Conservation (phyloP, 228 moss, liverwort and hornwort genomes). For the Sphagnum fallax region DNA sequence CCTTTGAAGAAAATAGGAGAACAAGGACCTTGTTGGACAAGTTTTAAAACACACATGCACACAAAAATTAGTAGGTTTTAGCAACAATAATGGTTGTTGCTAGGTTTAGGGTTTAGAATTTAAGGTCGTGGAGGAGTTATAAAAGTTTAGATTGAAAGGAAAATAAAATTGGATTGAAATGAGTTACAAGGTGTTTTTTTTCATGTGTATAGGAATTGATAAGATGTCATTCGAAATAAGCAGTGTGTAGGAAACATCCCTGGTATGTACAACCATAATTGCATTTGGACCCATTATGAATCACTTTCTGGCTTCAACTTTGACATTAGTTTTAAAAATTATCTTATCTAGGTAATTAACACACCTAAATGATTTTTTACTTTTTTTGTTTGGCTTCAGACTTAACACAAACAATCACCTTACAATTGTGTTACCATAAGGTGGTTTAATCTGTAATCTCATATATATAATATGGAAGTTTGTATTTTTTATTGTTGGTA, state of each 20-base stretch:
- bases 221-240: constrained; percentile 6
- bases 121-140: neutral
- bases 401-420: too few species aligned
- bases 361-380: too few species aligned
- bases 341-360: too few species aligned
- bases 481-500: too few species aligned
- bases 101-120: neutral
- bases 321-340: too few species aligned
- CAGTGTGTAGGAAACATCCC: constrained; percentile 69
- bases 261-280: constrained; percentile 58
- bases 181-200: neutral
- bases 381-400: too few species aligned
- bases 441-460: too few species aligned
- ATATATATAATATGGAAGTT: too few species aligned
- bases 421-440: too few species aligned
- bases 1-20: constrained; percentile 17
- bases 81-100: neutral
- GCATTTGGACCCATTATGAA: constrained; percentile 45
- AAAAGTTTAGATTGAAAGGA: neutral
- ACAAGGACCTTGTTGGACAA: neutral
- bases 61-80: neutral
- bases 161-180: neutral
- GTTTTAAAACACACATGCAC: neutral
- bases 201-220: neutral
- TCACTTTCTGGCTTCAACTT: too few species aligned